These are phyloP conservation scores for Periconia macrospinosa DNA, from an alignment of 2,329 filamentous ascomycete genomes.

Conservation along the genomic window DNA sequence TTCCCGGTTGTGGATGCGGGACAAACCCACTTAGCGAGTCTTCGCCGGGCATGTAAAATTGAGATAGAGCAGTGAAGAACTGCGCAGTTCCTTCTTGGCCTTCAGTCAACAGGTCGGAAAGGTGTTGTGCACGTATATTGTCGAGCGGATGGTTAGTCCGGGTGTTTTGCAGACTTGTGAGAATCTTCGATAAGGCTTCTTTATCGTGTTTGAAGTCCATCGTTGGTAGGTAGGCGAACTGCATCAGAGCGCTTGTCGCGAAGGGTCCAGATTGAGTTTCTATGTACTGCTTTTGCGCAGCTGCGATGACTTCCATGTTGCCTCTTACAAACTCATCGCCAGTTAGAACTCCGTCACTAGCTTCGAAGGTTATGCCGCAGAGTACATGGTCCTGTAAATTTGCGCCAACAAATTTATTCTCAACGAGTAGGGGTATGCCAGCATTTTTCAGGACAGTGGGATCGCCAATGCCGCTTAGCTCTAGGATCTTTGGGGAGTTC, in stretches of 20 bases:
- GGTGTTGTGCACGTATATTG: conserved; percentile 28
- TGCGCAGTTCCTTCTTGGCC: conserved; percentile 10
- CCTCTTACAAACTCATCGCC: conserved; percentile 8
- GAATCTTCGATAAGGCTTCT: not conserved
- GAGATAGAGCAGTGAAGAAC: no score
- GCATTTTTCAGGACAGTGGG: conserved; percentile 10
- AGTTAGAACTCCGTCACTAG: conserved; percentile 8
- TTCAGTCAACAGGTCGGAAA: conserved; percentile 28
- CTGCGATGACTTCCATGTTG: conserved; percentile 4
- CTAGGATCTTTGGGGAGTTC: conserved; percentile 51
- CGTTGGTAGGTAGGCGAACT: conserved; percentile 10
- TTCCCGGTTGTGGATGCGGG: conserved; percentile 4
- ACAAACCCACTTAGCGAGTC: no score
- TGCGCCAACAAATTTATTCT: conserved; percentile 14
- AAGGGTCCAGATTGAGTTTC: conserved; percentile 8
- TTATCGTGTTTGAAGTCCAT: conserved; percentile 6
- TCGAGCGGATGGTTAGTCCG: conserved; percentile 11
- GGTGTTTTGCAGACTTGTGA: not conserved
- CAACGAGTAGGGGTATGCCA: conserved; percentile 10
- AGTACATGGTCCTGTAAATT: conserved; percentile 22
- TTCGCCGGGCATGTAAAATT: no score
- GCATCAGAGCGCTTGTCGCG: not conserved
- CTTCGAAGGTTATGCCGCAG: conserved; percentile 12
- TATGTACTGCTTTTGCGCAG: conserved; percentile 10
- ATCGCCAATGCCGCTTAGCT: conserved; percentile 6